Evolutionary conservation across 2,329 filamentous ascomycete species (phyloP), one percentile per base, ranked within the genome.

Genomic region (Stemphylium beticola): DNA sequence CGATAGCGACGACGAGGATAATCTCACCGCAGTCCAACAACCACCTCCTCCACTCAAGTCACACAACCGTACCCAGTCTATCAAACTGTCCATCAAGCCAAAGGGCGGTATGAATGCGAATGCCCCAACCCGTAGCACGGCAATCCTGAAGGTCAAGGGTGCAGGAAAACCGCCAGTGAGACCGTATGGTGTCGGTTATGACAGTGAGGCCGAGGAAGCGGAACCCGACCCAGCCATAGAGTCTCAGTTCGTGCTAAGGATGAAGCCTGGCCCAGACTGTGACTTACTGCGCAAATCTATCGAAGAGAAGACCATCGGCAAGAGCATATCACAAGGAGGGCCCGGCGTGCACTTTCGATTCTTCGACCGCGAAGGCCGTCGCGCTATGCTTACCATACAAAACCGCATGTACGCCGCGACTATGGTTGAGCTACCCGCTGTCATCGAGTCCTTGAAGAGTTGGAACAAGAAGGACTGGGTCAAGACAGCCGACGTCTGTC

Each of bases 181-280:
- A 60, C 87, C 87, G 4, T 84, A 86, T 1, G 95, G 95, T 46
- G 92, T 96, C 51, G 95, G 93, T 7, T 99, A 98, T 76, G 95
- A 99, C 73, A 97, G 93, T 3, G 95, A 98, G 75, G 92, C 93
- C 11, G 95, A 92, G 50, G 95, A 98, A 70, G 86, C 88, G 12
- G 95, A 99, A 74, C 77, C 81, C 9, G 95, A 99, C 68, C 95
- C 95, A 0, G 84, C 89, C 1, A 91, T 96, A 57, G 93, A 98
- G 75, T 90, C 93, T 68, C 89, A 96, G 61, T 91, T 98, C 62
- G 83, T 99, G 8, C 76, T 99, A 57, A 90, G 95, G 55, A 96
- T 97, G 90, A 75, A 87, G 49, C 91, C 92, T 0, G 93, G 92
- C 0, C 86, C 90, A 26, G 90, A 97, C 75, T 91, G 90, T 71